A percentile compares a stretch with the other conserved stretches of the same genome.
phyloP scores from a whole-genome alignment of 306 rosid genomes.

The Datisca glomerata region DNA sequence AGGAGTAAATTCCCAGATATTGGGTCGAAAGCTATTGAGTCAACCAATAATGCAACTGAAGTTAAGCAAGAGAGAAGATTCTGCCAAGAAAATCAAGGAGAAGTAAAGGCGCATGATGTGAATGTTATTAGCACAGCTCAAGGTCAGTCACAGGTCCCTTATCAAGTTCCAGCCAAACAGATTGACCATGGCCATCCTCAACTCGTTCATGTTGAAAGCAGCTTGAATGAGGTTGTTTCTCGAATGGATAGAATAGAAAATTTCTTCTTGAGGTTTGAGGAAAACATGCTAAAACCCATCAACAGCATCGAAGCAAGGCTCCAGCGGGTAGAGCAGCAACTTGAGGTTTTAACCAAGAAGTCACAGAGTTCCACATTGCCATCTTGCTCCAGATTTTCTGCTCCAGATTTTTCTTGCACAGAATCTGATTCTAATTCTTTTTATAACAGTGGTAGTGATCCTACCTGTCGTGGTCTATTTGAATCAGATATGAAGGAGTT shows the following conservation, averaged over 20 bases:
- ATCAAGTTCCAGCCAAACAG: conserved; percentile 22
- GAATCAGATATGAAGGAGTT: conserved; percentile 17
- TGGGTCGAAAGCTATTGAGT: conserved; percentile 17
- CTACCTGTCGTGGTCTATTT: conserved; percentile 19
- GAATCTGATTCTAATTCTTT: conserved; percentile 42
- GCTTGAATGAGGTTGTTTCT: conserved; percentile 43
- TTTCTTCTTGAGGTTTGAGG: conserved; percentile 68
- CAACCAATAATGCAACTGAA: conserved; percentile 24
- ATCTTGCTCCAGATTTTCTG: conserved; percentile 35
- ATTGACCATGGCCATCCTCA: conserved; percentile 18
- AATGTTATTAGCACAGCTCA: conserved; percentile 20
- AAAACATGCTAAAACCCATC: conserved; percentile 66
- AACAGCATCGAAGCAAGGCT: conserved; percentile 76
- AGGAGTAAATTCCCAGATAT: conserved; percentile 14
- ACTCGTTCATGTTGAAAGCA: conserved; percentile 27
- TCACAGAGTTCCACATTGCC: conserved; percentile 28
- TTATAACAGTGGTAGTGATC: conserved; percentile 24
- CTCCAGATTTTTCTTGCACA: conserved; percentile 44
- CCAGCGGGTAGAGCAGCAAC: conserved; percentile 72
- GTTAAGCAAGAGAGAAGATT: conserved; percentile 22
- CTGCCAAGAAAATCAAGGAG: conserved; percentile 16
- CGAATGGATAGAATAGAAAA: conserved; percentile 68
- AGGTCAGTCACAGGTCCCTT: conserved; percentile 17
- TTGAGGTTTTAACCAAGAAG: conserved; percentile 43
- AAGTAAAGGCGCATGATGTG: conserved; percentile 25